Percentiles rank a stretch among this genome's conserved stretches.
These are phyloP conservation scores for Tremella mesenterica DNA, from an alignment of 768 basidiomycete genomes.

Conservation along the genomic window DNA sequence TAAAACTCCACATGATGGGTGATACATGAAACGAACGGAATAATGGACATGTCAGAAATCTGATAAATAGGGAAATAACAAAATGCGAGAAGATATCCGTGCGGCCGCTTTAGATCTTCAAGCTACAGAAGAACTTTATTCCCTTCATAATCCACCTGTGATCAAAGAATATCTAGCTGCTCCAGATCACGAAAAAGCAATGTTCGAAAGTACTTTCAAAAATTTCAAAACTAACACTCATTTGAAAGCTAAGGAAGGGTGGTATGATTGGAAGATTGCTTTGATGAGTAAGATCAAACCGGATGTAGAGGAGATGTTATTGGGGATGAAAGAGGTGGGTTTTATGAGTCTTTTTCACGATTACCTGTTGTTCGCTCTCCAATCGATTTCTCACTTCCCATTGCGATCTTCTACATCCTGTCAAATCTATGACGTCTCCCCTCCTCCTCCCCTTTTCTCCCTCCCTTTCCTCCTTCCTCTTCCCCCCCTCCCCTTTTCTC, in stretches of 20 bases:
- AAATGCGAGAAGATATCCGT: conserved; percentile 37
- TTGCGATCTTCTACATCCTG: too few species aligned
- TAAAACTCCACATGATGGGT: too few species aligned
- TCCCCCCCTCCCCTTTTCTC: too few species aligned
- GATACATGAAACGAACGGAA: too few species aligned
- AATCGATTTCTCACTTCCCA: too few species aligned
- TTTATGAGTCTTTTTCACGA: too few species aligned
- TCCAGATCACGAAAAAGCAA: conserved; percentile 40
- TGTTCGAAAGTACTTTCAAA: conserved; percentile 42
- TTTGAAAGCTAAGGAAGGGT: conserved; percentile 35
- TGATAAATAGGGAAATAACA: conserved; percentile 31
- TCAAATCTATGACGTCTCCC: too few species aligned
- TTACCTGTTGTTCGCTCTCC: too few species aligned
- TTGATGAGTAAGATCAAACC: conserved; percentile 33
- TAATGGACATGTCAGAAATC: neutral
- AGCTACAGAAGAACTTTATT: conserved; percentile 13
- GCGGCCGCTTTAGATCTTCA: conserved; percentile 9
- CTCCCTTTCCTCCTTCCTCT: too few species aligned
- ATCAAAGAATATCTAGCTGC: conserved; percentile 43
- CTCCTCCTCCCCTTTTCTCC: too few species aligned
- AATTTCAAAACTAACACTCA: conserved; percentile 42
- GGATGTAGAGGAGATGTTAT: conserved; percentile 24
- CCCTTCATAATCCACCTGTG: conserved; percentile 36
- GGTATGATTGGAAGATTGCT: conserved; percentile 43
- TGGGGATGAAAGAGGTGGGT: conserved; percentile 35